phyloP scores from a whole-genome alignment of 169 alveolate species.

The Perkinsus marinus region DNA sequence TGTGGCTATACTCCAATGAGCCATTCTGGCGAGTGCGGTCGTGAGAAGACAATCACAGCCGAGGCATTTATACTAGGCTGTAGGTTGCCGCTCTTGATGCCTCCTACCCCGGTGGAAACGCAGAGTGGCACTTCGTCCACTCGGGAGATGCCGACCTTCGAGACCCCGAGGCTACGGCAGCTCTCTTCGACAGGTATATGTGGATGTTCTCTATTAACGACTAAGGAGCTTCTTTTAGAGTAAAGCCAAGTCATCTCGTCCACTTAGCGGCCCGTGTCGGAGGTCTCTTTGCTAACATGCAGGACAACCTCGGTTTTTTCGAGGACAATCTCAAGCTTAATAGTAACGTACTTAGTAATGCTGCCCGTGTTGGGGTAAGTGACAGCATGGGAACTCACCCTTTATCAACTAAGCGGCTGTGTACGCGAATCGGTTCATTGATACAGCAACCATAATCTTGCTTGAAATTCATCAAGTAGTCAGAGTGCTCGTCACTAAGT shows the following conservation, averaged over 20 bases:
- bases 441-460: too few relatives aligned
- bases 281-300: conserved; percentile 36
- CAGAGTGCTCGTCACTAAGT: too few relatives aligned
- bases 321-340: conserved; percentile 24
- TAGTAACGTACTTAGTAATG: conserved; percentile 3
- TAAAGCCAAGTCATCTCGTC: conserved; percentile 20
- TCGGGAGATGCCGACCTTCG: not conserved
- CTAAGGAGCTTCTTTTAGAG: not conserved
- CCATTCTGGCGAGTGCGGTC: too few relatives aligned
- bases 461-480: too few relatives aligned
- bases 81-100: not conserved
- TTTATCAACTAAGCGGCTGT: too few relatives aligned
- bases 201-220: not conserved
- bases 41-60: too few relatives aligned
- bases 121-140: not conserved
- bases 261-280: conserved; percentile 43
- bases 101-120: not conserved
- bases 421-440: too few relatives aligned
- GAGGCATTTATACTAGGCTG: not conserved
- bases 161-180: not conserved
- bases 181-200: not conserved
- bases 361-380: not conserved
- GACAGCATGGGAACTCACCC: not conserved
- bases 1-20: too few relatives aligned
- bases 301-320: conserved; percentile 23